Evolutionary conservation across 495 filamentous ascomycete species (phyloP), one percentile per base, ranked within the genome.

Genomic region (Amphirosellinia nigrospora): DNA sequence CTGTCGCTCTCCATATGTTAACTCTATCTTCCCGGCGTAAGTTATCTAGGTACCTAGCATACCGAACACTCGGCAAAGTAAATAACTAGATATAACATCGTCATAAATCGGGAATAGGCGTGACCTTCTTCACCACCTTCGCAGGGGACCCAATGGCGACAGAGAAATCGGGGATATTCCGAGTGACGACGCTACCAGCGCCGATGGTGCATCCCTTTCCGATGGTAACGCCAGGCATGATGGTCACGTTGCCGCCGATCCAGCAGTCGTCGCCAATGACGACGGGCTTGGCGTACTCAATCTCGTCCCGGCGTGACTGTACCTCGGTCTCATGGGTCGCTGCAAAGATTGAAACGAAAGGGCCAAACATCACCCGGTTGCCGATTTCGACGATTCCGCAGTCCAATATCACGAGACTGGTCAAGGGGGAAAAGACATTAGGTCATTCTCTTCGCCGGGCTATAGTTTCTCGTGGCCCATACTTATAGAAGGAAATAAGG

Each of bases 161-260:
- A 34, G 77, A 76, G 59, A 75, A 82, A 0, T 76, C 72, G 8
- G 82, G 81, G 45, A 88, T 82, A 72, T 84, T 80, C 69, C 79
- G 84, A 0, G 82, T 84, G 36, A 89, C 86, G 13, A 88, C 76
- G 0, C 79, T 78, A 3, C 81, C 82, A n/a, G 83, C 82, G 21
- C 78, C 84, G 70, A 86, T 76, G 0, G 82, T 82, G 58, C 74
- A 78, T 1, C 85, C 82, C 11, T 80, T 69, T 5, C 83, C 85
- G 56, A 86, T 84, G 8, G 68, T 82, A 4, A 86, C 83, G 10
- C 83, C 84, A 1, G 83, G 80, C 67, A 86, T 62, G 50, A 87
- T 82, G 2, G 74, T 76, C 15, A 76, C 79, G 56, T 78, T 71
- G 6, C 72, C 82, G 5, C 83, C 83, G 69, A 87, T 82, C 82